A percentile compares a stretch with the other conserved stretches of the same genome.
phyloP scores from a whole-genome alignment of 805 yeast genomes.

The Priceomyces haplophilus region DNA sequence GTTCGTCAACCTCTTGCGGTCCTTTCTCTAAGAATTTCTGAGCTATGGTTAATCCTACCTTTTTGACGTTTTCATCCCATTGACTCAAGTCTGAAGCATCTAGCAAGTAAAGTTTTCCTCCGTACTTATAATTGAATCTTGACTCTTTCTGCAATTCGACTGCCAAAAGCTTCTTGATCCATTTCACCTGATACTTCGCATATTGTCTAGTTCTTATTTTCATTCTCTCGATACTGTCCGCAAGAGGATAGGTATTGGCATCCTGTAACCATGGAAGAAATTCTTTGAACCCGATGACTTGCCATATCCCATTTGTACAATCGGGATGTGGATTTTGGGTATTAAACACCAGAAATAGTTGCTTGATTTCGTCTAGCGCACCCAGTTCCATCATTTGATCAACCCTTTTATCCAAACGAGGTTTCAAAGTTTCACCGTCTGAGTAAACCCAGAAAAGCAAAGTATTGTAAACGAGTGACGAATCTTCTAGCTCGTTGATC shows the following conservation, averaged over 20 bases:
- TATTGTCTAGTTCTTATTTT: conserved; percentile 80
- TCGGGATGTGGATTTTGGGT: conserved; percentile 38
- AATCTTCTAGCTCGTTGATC: conserved; percentile 36
- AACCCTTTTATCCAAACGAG: conserved; percentile 72
- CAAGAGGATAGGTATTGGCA: conserved; percentile 19
- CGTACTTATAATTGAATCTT: conserved; percentile 46
- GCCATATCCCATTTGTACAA: conserved; percentile 80
- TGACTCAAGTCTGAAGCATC: conserved; percentile 69
- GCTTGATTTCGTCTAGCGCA: conserved; percentile 64
- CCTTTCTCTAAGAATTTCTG: conserved; percentile 30
- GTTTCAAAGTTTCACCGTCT: conserved; percentile 52
- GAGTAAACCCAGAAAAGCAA: conserved; percentile 83
- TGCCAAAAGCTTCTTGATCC: conserved; percentile 74
- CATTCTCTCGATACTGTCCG: conserved; percentile 66
- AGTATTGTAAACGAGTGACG: conserved; percentile 55
- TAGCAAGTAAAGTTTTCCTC: conserved; percentile 63
- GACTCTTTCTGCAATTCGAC: conserved; percentile 54
- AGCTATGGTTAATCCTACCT: conserved; percentile 54
- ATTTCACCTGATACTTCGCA: conserved; percentile 83
- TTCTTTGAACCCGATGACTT: conserved; percentile 91
- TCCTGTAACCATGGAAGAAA: conserved; percentile 65
- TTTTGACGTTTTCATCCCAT: conserved; percentile 60
- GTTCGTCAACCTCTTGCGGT: conserved; percentile 20
- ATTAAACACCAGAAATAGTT: conserved; percentile 49
- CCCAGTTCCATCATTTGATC: conserved; percentile 78